Evolutionary conservation across 164 flowering plant species (phyloP), one percentile per base, ranked within the genome.

Genomic region (Nelumbo lutea): DNA sequence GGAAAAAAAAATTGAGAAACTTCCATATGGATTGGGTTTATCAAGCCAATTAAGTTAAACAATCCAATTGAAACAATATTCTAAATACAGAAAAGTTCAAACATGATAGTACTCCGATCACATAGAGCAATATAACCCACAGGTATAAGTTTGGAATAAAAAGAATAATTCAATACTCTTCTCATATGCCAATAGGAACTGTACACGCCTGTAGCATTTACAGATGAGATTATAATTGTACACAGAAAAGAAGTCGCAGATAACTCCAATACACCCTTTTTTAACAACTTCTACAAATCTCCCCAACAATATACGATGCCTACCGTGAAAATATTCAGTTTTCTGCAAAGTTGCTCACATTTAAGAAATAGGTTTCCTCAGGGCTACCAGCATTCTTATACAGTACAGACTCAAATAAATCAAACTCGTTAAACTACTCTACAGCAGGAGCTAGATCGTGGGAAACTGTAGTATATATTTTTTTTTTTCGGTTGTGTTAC

Each of bases 401-500:
- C 27, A 27, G 27, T 27, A 27, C 39, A 15, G n/a, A 3, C 59
- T 55, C 4, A 15, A 10, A 57, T 57, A 2, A 57, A 57, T 57
- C 2, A 40, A 13, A 7, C 44, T 40, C 43, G 27, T 27, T 27
- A 60, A 60, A 41, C 45, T 8, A 60, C 44, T 42, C n/a, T 60
- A 60, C 62, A 41, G 62, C 40, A 41, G 62, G 62, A 60, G 9
- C 10, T 60, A 2, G 62, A n/a, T n/a, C 62, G 27, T 27, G 27
- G 27, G 27, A 27, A 3, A 1, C n/a, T 27, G 27, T 27, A 27
- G 6, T n/a, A n/a, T n/a, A n/a, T n/a, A n/a, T 84, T 70, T 84
- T 75, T 86, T 89, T 62, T 86, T 89, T 6, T 78, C 89, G 42
- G 88, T 84, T 3, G 97, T 89, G n/a, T n/a, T n/a, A n/a, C n/a